phyloP scores from a whole-genome alignment of 1,139 yeast genomes.

The Zygoascus sp. region DNA sequence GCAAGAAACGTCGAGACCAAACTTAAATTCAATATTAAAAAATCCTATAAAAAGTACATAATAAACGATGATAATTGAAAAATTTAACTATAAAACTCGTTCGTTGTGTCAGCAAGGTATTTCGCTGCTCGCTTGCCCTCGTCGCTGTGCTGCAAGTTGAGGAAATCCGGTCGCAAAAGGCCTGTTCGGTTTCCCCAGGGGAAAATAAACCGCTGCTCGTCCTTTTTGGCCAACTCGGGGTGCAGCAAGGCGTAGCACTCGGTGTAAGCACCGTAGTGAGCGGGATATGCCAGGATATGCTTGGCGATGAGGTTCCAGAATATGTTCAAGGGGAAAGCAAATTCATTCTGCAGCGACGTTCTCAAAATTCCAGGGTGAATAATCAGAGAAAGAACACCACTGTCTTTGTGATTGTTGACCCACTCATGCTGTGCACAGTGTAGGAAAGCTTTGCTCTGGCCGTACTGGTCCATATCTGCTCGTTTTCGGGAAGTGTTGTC shows the following conservation, averaged over 20 bases:
- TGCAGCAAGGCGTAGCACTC: background rate
- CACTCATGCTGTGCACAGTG: constrained; percentile 43
- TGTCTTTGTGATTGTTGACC: constrained; percentile 37
- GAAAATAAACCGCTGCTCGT: background rate
- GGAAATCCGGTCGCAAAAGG: constrained; percentile 24
- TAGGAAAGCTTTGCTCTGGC: constrained; percentile 48
- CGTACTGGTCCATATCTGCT: constrained; percentile 30
- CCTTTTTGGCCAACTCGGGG: background rate
- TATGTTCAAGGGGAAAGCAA: constrained; percentile 6
- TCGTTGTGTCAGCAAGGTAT: constrained; percentile 30
- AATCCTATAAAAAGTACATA: too few relatives aligned
- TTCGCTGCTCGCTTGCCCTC: constrained; percentile 32
- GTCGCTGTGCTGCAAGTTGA: constrained; percentile 30
- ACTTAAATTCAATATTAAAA: too few relatives aligned
- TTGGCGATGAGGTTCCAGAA: constrained; percentile 4
- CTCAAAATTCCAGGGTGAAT: constrained; percentile 47
- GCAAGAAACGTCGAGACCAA: too few relatives aligned
- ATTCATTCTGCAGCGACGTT: constrained; percentile 38
- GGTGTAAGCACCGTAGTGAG: constrained; percentile 4
- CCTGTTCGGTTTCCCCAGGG: constrained; percentile 15
- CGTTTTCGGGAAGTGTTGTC: constrained; percentile 18
- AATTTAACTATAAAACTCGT: constrained; percentile 3
- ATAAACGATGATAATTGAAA: background rate
- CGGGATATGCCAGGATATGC: background rate
- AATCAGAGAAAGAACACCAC: constrained; percentile 26